Evolutionary conservation across 1,139 yeast species (phyloP).

Genomic region (Yamadazyma kanchanaburiensis): DNA sequence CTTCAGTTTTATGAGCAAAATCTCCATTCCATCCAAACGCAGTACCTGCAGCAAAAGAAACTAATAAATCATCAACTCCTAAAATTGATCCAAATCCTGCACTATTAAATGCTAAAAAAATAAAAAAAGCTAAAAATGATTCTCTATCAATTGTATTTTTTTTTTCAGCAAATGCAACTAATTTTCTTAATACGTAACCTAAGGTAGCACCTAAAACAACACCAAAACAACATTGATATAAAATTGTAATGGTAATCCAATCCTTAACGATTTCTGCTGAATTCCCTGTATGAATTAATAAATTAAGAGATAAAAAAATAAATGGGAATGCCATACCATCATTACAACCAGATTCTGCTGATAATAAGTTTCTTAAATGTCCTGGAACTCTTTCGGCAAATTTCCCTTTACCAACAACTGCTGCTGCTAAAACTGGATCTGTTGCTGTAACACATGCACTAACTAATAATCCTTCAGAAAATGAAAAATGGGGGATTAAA

Average conservation of each 20-base stretch:
- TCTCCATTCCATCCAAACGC: constrained; percentile 98
- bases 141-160: constrained; percentile 83
- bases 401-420: constrained; percentile 96
- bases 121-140: constrained; percentile 86
- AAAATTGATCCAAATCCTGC: constrained; percentile 92
- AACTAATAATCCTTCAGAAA: constrained; percentile 73
- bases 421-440: constrained; percentile 96
- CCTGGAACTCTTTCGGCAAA: constrained; percentile 98
- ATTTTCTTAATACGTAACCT: constrained; percentile 73
- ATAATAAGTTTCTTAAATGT: constrained; percentile 80
- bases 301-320: constrained; percentile 68
- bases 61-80: constrained; percentile 90
- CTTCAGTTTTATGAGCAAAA: constrained; percentile 84
- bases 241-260: constrained; percentile 76
- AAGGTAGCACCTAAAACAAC: constrained; percentile 70
- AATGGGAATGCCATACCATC: constrained; percentile 99
- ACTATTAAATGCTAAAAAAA: constrained; percentile 79
- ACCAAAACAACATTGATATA: constrained; percentile 89
- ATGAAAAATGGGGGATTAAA: constrained; percentile 77
- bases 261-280: constrained; percentile 72
- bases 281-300: constrained; percentile 65
- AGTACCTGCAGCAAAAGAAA: constrained; percentile 93
- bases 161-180: constrained; percentile 76
- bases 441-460: constrained; percentile 97
- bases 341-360: constrained; percentile 96